These are phyloP conservation scores for Fusarium sp. DNA, from an alignment of 2,329 filamentous ascomycete genomes.

Conservation along the genomic window DNA sequence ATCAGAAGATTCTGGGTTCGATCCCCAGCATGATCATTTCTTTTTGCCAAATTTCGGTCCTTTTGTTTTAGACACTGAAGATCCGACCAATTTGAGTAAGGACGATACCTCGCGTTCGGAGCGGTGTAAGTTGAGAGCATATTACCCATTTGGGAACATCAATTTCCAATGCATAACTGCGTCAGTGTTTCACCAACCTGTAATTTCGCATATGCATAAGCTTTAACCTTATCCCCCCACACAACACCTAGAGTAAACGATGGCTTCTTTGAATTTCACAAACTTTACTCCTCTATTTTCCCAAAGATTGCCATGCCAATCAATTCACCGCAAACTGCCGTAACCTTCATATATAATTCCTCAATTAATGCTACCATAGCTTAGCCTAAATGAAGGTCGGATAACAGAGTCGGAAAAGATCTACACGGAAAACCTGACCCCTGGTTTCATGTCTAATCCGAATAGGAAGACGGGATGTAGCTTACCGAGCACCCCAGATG, in stretches of 20 bases:
- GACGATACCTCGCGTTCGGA: background rate
- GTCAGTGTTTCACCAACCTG: background rate
- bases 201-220: background rate
- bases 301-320: background rate
- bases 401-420: conserved; percentile 13
- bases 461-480: conserved; percentile 9
- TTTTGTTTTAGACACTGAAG: background rate
- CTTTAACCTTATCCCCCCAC: background rate
- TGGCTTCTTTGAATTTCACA: background rate
- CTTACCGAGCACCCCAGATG: background rate
- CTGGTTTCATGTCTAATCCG: conserved; percentile 13
- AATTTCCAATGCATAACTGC: background rate
- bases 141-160: background rate
- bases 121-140: background rate
- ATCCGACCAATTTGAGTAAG: no score
- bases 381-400: conserved; percentile 17
- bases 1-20: conserved; percentile 39
- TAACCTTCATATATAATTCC: background rate
- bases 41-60: background rate
- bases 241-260: background rate
- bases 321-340: background rate
- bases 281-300: background rate
- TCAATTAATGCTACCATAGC: background rate
- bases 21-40: conserved; percentile 33
- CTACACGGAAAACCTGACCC: conserved; percentile 2